phyloP scores from a whole-genome alignment of 352 stramenopile species.

The Phytophthora fragariaefolia region DNA sequence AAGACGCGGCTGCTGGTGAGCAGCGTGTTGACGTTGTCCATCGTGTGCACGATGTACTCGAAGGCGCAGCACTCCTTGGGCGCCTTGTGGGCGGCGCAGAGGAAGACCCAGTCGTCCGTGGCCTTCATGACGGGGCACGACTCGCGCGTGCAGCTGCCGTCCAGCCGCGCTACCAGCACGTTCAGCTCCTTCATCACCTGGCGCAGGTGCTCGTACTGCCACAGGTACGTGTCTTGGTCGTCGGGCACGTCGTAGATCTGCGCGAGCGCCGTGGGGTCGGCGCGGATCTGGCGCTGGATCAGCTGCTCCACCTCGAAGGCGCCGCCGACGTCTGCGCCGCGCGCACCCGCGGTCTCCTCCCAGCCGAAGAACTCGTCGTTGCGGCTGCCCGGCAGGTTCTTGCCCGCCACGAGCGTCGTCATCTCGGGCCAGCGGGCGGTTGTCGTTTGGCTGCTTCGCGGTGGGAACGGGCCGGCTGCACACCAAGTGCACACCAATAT shows the following conservation, averaged over 20 bases:
- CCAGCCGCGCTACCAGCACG: slow-evolving; percentile 69
- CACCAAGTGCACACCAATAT: too few species aligned
- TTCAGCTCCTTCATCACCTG: slow-evolving; percentile 89
- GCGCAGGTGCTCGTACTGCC: slow-evolving; percentile 87
- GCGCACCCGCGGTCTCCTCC: slow-evolving; percentile 41
- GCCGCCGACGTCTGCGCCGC: slow-evolving; percentile 43
- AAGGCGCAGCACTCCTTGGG: slow-evolving; percentile 87
- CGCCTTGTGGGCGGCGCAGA: slow-evolving; percentile 84
- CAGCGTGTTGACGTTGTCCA: slow-evolving; percentile 89
- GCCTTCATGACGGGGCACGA: slow-evolving; percentile 83
- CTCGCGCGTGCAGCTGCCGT: slow-evolving; percentile 73
- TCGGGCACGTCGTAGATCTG: slow-evolving; percentile 80
- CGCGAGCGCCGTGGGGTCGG: slow-evolving; percentile 58
- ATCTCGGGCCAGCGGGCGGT: slow-evolving; percentile 26
- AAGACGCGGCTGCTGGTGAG: slow-evolving; percentile 85
- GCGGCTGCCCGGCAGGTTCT: slow-evolving; percentile 76
- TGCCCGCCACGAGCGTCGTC: slow-evolving; percentile 59
- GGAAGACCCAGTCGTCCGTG: slow-evolving; percentile 88
- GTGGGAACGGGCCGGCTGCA: too few species aligned
- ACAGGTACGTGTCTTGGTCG: slow-evolving; percentile 85
- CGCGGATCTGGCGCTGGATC: slow-evolving; percentile 76
- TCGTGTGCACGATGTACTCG: slow-evolving; percentile 88
- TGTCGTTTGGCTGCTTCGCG: too few species aligned
- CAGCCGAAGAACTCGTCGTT: slow-evolving; percentile 87
- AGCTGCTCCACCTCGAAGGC: slow-evolving; percentile 81